Conservation (phyloP, 176 grass and related monocot species). For the Chloris gayana region DNA sequence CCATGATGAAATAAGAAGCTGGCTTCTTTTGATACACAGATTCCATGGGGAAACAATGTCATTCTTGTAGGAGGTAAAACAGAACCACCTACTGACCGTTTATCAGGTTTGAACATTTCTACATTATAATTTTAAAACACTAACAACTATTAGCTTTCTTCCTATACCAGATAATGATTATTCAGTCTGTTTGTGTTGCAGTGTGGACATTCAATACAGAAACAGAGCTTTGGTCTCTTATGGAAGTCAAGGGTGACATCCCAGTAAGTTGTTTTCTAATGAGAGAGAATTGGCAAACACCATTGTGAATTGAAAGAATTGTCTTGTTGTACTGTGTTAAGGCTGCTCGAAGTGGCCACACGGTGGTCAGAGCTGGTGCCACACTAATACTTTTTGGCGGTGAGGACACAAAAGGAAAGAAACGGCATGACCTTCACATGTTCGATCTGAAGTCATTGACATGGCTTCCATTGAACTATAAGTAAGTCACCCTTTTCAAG, state of each 20-base stretch:
- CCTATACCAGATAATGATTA: slow-evolving; percentile 29
- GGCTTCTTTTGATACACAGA: slow-evolving; percentile 46
- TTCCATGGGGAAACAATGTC: slow-evolving; percentile 76
- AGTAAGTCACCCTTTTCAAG: slow-evolving; percentile 51
- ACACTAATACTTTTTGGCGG: slow-evolving; percentile 91
- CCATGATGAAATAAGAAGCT: not conserved
- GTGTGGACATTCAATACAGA: slow-evolving; percentile 90
- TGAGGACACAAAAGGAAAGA: slow-evolving; percentile 87
- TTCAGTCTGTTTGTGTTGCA: slow-evolving; percentile 45
- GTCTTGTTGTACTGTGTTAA: slow-evolving; percentile 42
- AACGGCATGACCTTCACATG: slow-evolving; percentile 96
- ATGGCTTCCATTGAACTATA: slow-evolving; percentile 99
- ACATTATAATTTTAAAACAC: slow-evolving; percentile 15
- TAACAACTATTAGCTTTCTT: not conserved
- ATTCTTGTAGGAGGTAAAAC: slow-evolving; percentile 95
- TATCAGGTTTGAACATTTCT: slow-evolving; percentile 66
- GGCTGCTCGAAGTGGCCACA: slow-evolving; percentile 83
- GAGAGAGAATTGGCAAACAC: slow-evolving; percentile 1
- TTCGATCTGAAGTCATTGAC: slow-evolving; percentile 88
- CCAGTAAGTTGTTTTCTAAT: slow-evolving; percentile 66
- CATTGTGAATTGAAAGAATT: slow-evolving; percentile 22
- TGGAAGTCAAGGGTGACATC: slow-evolving; percentile 92
- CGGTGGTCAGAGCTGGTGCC: slow-evolving; percentile 80
- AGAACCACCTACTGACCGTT: slow-evolving; percentile 70
- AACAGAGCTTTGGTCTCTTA: slow-evolving; percentile 73